phyloP scores from a whole-genome alignment of 306 rosid species.

The Hippophae tibetana region DNA sequence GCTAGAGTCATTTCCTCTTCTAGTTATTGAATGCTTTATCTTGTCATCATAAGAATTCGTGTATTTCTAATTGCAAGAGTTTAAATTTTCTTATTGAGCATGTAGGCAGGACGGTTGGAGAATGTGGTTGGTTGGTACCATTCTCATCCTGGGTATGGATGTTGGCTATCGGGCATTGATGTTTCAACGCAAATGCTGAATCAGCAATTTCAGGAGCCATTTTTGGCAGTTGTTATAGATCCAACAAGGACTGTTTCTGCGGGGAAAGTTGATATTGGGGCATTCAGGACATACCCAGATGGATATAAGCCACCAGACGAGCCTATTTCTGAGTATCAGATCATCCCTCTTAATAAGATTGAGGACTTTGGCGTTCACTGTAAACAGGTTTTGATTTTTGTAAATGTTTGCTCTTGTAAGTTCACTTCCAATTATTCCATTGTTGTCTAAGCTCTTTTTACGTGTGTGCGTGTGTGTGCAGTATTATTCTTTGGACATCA shows the following conservation, averaged over 20 bases:
- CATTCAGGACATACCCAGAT: slow-evolving; percentile 95
- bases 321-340: slow-evolving; percentile 88
- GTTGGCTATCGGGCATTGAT: slow-evolving; percentile 98
- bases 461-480: slow-evolving; percentile 33
- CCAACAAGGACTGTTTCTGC: slow-evolving; percentile 91
- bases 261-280: slow-evolving; percentile 97
- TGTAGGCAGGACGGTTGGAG: slow-evolving; percentile 84
- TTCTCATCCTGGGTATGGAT: slow-evolving; percentile 97
- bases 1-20: no score
- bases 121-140: slow-evolving; percentile 98
- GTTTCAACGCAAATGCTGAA: slow-evolving; percentile 92
- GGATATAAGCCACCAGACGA: slow-evolving; percentile 92
- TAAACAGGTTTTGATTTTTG: slow-evolving; percentile 56
- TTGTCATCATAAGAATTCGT: no score
- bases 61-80: not conserved
- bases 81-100: slow-evolving; percentile 3
- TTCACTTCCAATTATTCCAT: not conserved
- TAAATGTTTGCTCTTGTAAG: not conserved
- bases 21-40: no score
- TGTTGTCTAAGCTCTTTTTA: slow-evolving; percentile 14
- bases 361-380: slow-evolving; percentile 98
- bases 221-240: slow-evolving; percentile 89
- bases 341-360: slow-evolving; percentile 88
- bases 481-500: slow-evolving; percentile 93
- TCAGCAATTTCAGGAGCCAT: slow-evolving; percentile 90